Percentiles rank a stretch among this genome's conserved stretches.
phyloP scores from a whole-genome alignment of 148 eudicot genomes.

The Nepenthes mirabilis region DNA sequence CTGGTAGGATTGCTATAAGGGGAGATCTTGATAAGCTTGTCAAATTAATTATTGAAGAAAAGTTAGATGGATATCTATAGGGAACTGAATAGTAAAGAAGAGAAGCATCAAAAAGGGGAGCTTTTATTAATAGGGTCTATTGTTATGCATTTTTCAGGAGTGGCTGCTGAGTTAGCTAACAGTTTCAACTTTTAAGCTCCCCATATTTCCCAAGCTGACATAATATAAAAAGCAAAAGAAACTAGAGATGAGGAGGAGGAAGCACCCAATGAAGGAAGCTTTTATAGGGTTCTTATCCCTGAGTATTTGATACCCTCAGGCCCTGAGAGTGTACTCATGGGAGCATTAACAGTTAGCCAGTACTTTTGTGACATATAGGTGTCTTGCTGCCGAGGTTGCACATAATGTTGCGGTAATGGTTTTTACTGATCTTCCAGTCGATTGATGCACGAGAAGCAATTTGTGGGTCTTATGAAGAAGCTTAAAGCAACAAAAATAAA shows the following conservation, averaged over 20 bases:
- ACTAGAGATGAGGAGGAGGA: constrained; percentile 15
- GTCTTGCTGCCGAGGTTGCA: constrained; percentile 51
- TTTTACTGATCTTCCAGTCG: constrained; percentile 83
- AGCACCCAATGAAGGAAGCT: constrained; percentile 49
- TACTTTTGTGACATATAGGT: constrained; percentile 46
- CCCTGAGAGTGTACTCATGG: constrained; percentile 85
- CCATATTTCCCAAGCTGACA: constrained; percentile 43
- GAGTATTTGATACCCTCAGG: constrained; percentile 67
- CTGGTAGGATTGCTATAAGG: constrained; percentile 24
- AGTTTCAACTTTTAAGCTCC: constrained; percentile 65
- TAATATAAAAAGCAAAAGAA: constrained; percentile 34
- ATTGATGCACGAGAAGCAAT: constrained; percentile 81
- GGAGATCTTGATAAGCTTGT: constrained; percentile 61
- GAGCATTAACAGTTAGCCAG: constrained; percentile 80
- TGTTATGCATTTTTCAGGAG: constrained; percentile 67
- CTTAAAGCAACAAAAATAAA: constrained; percentile 61
- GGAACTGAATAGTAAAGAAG: constrained; percentile 77
- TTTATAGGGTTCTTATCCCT: constrained; percentile 56
- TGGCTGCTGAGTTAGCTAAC: constrained; percentile 82
- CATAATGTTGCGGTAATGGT: constrained; percentile 52
- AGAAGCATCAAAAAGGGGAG: constrained; percentile 57
- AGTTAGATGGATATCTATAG: constrained; percentile 48
- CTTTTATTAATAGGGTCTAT: constrained; percentile 54
- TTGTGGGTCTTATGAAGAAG: constrained; percentile 80
- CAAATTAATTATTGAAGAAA: constrained; percentile 40